A percentile compares a stretch with the other conserved stretches of the same genome.
Conservation (phyloP, 1,284 basidiomycete genomes). For the Malassezia pachydermatis region DNA sequence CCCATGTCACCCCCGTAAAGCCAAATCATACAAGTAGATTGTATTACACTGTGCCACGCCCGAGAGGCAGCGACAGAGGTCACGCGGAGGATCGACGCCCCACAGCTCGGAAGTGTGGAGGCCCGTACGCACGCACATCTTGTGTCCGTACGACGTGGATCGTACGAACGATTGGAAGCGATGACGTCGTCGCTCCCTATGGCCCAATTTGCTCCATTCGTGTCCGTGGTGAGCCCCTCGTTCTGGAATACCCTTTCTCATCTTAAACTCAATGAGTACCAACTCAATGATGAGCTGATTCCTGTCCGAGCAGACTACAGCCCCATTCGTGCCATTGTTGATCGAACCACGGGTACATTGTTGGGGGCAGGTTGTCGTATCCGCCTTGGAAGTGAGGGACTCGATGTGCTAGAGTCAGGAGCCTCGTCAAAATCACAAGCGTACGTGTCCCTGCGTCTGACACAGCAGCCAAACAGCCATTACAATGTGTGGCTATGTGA, state of each 20-base stretch:
- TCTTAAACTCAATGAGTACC: constrained; percentile 81
- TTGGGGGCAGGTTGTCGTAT: constrained; percentile 36
- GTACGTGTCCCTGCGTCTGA: background rate
- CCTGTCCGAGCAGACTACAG: constrained; percentile 62
- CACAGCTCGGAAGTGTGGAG: too few species aligned
- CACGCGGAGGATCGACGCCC: too few species aligned
- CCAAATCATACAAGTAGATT: too few species aligned
- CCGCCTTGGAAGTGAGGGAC: constrained; percentile 43
- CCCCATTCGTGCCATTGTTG: constrained; percentile 61
- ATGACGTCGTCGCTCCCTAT: too few species aligned
- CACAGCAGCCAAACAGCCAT: background rate
- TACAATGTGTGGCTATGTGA: constrained; percentile 57
- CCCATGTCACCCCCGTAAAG: too few species aligned
- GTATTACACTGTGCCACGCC: too few species aligned
- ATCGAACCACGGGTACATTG: constrained; percentile 58
- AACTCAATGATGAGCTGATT: constrained; percentile 65
- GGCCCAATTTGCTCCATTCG: constrained; percentile 75
- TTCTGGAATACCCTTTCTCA: constrained; percentile 87
- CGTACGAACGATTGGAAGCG: too few species aligned
- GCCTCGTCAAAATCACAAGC: background rate
- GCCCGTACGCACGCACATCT: too few species aligned
- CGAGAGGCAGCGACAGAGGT: too few species aligned
- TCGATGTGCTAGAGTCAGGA: constrained; percentile 1
- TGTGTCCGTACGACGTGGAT: too few species aligned
- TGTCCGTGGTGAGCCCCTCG: constrained; percentile 72